phyloP scores from a whole-genome alignment of 2,329 filamentous ascomycete genomes.

The Aureobasidium sp. region DNA sequence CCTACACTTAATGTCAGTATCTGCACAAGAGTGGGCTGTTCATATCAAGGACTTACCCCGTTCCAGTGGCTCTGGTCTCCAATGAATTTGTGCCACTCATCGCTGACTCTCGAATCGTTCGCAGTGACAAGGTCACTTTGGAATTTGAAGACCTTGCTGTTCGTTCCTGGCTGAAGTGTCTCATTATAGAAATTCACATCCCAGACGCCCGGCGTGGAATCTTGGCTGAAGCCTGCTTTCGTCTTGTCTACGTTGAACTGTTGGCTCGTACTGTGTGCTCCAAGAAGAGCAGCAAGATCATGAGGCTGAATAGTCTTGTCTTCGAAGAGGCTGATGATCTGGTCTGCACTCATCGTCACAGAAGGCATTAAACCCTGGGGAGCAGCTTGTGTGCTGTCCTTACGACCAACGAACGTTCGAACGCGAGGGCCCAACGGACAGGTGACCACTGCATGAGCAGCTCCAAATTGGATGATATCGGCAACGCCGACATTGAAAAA shows the following conservation, averaged over 20 bases:
- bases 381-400: slow-evolving; percentile 30
- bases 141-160: slow-evolving; percentile 32
- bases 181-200: slow-evolving; percentile 33
- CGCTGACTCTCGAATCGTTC: slow-evolving; percentile 28
- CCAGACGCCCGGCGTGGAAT: slow-evolving; percentile 27
- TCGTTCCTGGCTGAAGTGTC: slow-evolving; percentile 23
- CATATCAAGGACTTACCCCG: slow-evolving; percentile 13
- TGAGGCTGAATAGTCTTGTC: slow-evolving; percentile 35
- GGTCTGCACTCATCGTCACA: slow-evolving; percentile 29
- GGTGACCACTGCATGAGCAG: slow-evolving; percentile 33
- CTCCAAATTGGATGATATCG: slow-evolving; percentile 34
- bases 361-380: slow-evolving; percentile 31
- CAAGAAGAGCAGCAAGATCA: slow-evolving; percentile 32
- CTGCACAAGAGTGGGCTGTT: not conserved
- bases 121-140: slow-evolving; percentile 31
- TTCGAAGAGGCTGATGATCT: slow-evolving; percentile 30
- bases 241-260: slow-evolving; percentile 31
- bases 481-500: slow-evolving; percentile 32
- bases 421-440: slow-evolving; percentile 35
- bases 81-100: slow-evolving; percentile 26
- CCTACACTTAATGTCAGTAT: slow-evolving; percentile 17
- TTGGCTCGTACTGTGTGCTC: slow-evolving; percentile 33
- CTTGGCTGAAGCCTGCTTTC: slow-evolving; percentile 31
- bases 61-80: slow-evolving; percentile 22
- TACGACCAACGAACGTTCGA: slow-evolving; percentile 33